Base-by-base conservation (phyloP, 306 rosid species). In the Cyclanthera cordifolia region DNA sequence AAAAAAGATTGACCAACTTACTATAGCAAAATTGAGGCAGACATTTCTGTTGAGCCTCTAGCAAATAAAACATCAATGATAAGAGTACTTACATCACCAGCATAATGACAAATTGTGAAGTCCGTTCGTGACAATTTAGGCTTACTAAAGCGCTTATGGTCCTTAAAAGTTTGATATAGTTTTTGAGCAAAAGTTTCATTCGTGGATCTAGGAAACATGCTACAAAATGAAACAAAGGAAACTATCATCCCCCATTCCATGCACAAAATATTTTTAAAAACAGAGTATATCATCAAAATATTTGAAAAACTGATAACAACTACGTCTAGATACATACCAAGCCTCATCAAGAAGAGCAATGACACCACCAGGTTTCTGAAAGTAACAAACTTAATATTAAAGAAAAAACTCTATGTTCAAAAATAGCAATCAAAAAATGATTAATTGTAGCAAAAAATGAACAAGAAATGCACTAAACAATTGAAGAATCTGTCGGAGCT, bases 161-260 rank as follows among this genome's bases (percentile, higher is more conserved):
- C 91, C 72, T 71, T 87, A 64, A 84, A 88, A 66, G 96, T 87
- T 85, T 90, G 96, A 82, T 93, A 93, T 57, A 93, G 88, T 86
- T 87, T 93, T 74, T 86, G 85, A 0, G 99, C 88, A 81, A 93
- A 83, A 67, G 96, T 93, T 67, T 87, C 94, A 61, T 93, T 81
- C 12, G 96, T 93, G 76, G 99, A 90, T 84, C 94, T 90, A 67
- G 99, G 99, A 82, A 93, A 93, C 99, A 93, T 93, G 75, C 99
- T 93, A 74, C 90, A 87, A 73, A 76, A 67, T 76, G 70, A 71
- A 77, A 74, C 76, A 68, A 73, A 77, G 66, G 61, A 63, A 20
- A 71, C 47, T 70, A 74, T 74, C 82, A 72, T 83, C 75, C 71
- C 64, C 30, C 67, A 59, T 34, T 21, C 41, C 15, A 50, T 24